Conservation (phyloP, 441 rosid species). For the Jatropha podagrica region DNA sequence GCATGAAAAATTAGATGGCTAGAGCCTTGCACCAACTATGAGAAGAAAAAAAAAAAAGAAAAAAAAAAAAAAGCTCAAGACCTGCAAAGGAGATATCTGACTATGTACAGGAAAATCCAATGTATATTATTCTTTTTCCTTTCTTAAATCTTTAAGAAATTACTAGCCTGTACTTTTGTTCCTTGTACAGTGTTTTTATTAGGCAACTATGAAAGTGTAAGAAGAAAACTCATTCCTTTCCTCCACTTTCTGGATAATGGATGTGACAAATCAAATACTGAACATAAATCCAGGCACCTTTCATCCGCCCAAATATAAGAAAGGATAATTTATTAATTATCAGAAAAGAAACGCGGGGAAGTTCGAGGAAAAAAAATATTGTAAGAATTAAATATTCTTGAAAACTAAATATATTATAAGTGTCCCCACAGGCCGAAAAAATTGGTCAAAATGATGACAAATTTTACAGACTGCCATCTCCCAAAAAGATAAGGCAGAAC, state of each 20-base stretch:
- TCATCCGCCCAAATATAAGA: too few relatives aligned
- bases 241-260: too few relatives aligned
- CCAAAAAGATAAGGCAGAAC: not conserved
- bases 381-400: too few relatives aligned
- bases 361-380: not conserved
- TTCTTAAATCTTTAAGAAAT: too few relatives aligned
- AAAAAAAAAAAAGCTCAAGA: not conserved
- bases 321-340: too few relatives aligned
- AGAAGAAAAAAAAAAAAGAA: not conserved
- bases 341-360: not conserved
- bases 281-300: too few relatives aligned
- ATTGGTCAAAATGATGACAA: not conserved
- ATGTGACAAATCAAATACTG: too few relatives aligned
- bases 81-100: not conserved
- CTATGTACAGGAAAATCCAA: not conserved
- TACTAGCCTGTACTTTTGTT: too few relatives aligned
- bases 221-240: too few relatives aligned
- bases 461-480: not conserved
- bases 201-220: too few relatives aligned
- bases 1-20: constrained; percentile 12
- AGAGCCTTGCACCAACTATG: too few relatives aligned
- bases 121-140: not conserved
- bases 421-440: not conserved
- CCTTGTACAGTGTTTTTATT: too few relatives aligned
- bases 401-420: not conserved